Conservation (phyloP, 73 alveolate species). For the Tetrahymena borealis region DNA sequence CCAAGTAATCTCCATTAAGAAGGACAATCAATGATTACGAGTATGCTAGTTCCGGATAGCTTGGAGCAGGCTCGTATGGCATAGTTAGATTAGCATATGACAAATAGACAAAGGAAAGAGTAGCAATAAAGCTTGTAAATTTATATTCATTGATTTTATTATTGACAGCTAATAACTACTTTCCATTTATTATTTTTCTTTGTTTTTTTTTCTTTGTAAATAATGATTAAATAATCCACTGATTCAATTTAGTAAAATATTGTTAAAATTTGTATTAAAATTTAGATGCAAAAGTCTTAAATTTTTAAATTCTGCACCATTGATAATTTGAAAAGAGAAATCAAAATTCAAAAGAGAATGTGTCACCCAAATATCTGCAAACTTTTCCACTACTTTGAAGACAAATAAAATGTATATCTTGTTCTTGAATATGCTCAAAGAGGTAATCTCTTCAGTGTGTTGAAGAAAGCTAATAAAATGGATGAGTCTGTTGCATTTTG, state of each 20-base stretch:
- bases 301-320: slow-evolving; percentile 41
- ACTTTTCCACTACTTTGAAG: slow-evolving; percentile 90
- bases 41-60: not conserved
- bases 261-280: not conserved
- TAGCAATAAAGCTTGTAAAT: slow-evolving; percentile 32
- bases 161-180: too few relatives aligned
- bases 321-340: slow-evolving; percentile 87
- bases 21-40: not conserved
- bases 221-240: not conserved
- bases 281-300: slow-evolving; percentile 31
- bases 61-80: slow-evolving; percentile 42
- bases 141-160: not conserved
- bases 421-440: slow-evolving; percentile 63
- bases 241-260: not conserved
- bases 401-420: slow-evolving; percentile 86
- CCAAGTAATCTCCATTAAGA: not conserved
- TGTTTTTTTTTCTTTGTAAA: not conserved
- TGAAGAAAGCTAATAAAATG: slow-evolving; percentile 16
- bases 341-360: slow-evolving; percentile 80
- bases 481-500: slow-evolving; percentile 56
- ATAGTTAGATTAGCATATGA: slow-evolving; percentile 22
- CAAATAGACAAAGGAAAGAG: slow-evolving; percentile 5
- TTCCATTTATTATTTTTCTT: not conserved
- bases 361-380: slow-evolving; percentile 87
- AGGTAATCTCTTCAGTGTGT: slow-evolving; percentile 20